Evolutionary conservation across 257 asterid genomes (phyloP), one percentile per base, ranked within the genome.

Genomic region (Solanum chmielewskii): DNA sequence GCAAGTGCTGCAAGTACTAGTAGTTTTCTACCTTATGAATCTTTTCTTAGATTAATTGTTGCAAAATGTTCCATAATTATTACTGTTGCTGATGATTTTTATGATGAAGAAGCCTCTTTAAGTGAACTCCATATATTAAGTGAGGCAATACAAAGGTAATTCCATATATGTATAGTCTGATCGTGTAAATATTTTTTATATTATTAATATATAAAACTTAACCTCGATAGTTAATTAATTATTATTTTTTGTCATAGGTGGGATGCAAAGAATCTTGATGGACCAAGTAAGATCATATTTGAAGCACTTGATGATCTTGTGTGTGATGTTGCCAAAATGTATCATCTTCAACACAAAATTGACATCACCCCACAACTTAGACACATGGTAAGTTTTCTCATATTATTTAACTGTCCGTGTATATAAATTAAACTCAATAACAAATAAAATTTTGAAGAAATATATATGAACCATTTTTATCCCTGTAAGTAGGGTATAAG

Each of bases 31-130:
- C 93, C 94, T 49, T 75, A 59, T 41, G 60, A 92, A 83, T 91
- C 96, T 4, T 33, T 84, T 0, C 88, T 86, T 84, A 87, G 98
- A 25, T 33, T 90, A 86, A 76, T 89, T 23, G 59, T 82, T 13
- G 95, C 96, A 4, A 93, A 93, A 86, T 71, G 91, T 14, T 92
- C 93, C 31, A 91, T 90, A 45, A 83, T 93, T 77, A 87, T 93
- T 64, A 92, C 93, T 0, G 92, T 94, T 31, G 94, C 94, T 1
- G 98, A 93, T 83, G 98, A 93, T 42, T 94, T 90, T 52, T 94
- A 91, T 49, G 98, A 94, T 68, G 84, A 90, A 90, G 93, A 92
- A 88, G 98, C 93, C 11, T 88, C 95, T 42, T 7, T 88, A 23
- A 12, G 7, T 11, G 92, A 94, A 25, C 27, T 92, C 45, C 60